phyloP scores from a whole-genome alignment of 805 yeast species.

The Sungouiella thailandica region DNA sequence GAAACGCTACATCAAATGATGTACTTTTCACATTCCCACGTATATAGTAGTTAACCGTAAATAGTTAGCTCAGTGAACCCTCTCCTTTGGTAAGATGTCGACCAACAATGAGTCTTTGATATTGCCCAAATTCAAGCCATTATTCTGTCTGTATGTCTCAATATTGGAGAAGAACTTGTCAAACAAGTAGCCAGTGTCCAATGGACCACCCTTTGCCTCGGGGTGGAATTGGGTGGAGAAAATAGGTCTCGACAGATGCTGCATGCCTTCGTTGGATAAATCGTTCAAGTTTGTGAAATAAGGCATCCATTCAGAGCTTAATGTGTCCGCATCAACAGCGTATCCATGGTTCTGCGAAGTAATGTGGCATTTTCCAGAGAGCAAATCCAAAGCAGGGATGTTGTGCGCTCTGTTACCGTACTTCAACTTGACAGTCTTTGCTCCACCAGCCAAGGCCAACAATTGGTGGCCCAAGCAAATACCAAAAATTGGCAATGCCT shows the following conservation, averaged over 20 bases:
- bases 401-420: constrained; percentile 99
- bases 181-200: constrained; percentile 85
- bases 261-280: constrained; percentile 96
- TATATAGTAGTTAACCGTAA: too few relatives aligned
- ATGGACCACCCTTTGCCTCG: constrained; percentile 98
- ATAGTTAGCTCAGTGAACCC: constrained; percentile 43
- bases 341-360: constrained; percentile 99
- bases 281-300: constrained; percentile 92
- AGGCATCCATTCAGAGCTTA: constrained; percentile 66
- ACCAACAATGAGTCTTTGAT: constrained; percentile 48
- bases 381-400: constrained; percentile 88
- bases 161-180: constrained; percentile 82
- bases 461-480: constrained; percentile 98
- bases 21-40: too few relatives aligned
- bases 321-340: constrained; percentile 82
- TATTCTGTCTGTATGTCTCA: constrained; percentile 40
- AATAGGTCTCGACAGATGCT: constrained; percentile 79
- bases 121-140: constrained; percentile 39
- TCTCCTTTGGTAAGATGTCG: constrained; percentile 60
- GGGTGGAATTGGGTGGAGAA: constrained; percentile 99
- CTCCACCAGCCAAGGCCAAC: constrained; percentile 92
- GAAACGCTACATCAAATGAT: too few relatives aligned
- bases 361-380: constrained; percentile 92
- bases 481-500: constrained; percentile 87
- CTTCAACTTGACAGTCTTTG: constrained; percentile 85